Conservation (phyloP, 2,329 filamentous ascomycete genomes). For the Herpotrichia juniperi region DNA sequence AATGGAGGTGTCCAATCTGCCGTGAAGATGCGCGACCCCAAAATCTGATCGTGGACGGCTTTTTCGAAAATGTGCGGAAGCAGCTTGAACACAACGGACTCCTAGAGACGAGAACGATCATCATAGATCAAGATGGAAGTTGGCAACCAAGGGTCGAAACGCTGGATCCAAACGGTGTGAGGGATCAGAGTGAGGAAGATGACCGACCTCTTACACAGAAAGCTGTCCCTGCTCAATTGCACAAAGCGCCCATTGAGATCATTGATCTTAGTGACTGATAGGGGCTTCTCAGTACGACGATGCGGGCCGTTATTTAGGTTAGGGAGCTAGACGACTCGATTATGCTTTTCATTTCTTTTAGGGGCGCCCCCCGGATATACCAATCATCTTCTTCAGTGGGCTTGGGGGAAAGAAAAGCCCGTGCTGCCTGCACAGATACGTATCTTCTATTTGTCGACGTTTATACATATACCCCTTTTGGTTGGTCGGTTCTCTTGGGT, state of each 20-base stretch:
- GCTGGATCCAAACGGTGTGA: constrained; percentile 17
- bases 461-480: background rate
- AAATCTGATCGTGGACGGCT: constrained; percentile 74
- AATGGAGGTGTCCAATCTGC: constrained; percentile 90
- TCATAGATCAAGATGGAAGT: constrained; percentile 66
- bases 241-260: constrained; percentile 2
- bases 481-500: too few relatives aligned
- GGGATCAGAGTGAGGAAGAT: constrained; percentile 16
- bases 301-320: too few relatives aligned
- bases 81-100: constrained; percentile 58
- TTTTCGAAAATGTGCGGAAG: constrained; percentile 67
- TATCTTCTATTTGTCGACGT: background rate
- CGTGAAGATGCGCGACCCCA: constrained; percentile 75
- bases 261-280: constrained; percentile 17
- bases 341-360: too few relatives aligned
- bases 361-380: too few relatives aligned
- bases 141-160: constrained; percentile 62
- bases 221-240: background rate
- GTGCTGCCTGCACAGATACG: too few relatives aligned
- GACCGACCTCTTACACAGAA: background rate
- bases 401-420: too few relatives aligned
- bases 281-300: background rate
- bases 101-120: constrained; percentile 64
- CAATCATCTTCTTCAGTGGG: too few relatives aligned
- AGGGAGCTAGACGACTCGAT: too few relatives aligned